Evolutionary conservation across 805 yeast genomes (phyloP).

Genomic region (Cyberlindnera bimundalis): DNA sequence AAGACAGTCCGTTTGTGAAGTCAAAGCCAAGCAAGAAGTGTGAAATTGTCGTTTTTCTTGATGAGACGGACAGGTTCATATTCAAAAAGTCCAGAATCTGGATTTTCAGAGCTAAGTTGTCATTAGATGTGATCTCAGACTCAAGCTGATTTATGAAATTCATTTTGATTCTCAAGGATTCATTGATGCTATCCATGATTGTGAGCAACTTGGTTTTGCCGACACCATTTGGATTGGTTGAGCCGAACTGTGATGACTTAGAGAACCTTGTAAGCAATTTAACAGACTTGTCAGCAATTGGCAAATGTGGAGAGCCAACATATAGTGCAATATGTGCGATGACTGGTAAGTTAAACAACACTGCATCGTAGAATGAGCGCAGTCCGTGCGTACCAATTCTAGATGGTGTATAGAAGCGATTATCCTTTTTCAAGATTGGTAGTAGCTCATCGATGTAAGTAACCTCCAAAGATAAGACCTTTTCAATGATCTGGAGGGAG

Average conservation of each 20-base stretch:
- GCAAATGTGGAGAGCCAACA: constrained; percentile 52
- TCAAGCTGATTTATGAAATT: constrained; percentile 70
- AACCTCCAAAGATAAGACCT: constrained; percentile 50
- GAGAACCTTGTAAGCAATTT: constrained; percentile 50
- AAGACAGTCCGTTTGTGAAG: constrained; percentile 43
- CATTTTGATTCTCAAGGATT: constrained; percentile 67
- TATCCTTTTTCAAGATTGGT: constrained; percentile 44
- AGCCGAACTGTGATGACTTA: constrained; percentile 43
- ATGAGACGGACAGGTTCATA: constrained; percentile 41
- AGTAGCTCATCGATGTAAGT: constrained; percentile 54
- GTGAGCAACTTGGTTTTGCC: constrained; percentile 63
- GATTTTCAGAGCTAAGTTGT: constrained; percentile 47
- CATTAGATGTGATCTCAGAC: constrained; percentile 37
- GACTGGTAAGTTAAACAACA: constrained; percentile 65
- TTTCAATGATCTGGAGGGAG: constrained; percentile 43
- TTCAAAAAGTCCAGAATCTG: constrained; percentile 57
- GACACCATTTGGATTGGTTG: constrained; percentile 26
- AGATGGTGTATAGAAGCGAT: constrained; percentile 30
- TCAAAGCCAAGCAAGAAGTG: constrained; percentile 81
- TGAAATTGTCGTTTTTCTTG: constrained; percentile 49
- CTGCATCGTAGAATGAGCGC: constrained; percentile 64
- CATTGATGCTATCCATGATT: constrained; percentile 71
- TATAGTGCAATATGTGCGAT: constrained; percentile 74
- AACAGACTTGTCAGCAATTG: constrained; percentile 52
- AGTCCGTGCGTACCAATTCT: constrained; percentile 55